A percentile compares a stretch with the other conserved stretches of the same genome.
phyloP scores from a whole-genome alignment of 2,329 filamentous ascomycete genomes.

The Botrytis aclada region DNA sequence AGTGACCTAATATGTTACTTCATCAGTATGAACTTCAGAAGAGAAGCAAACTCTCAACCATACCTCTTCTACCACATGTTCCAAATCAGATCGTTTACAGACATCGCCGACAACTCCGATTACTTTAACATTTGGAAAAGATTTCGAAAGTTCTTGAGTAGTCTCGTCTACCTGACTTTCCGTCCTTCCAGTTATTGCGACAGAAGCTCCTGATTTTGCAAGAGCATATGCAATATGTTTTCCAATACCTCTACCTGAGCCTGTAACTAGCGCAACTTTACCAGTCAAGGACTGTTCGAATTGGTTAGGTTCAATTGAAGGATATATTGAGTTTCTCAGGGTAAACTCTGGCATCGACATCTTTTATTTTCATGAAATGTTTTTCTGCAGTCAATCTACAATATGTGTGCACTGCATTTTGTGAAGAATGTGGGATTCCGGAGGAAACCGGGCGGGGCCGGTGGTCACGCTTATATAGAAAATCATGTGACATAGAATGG shows the following conservation, averaged over 20 bases:
- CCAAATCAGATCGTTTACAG: slow-evolving; percentile 20
- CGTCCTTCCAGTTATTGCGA: slow-evolving; percentile 24
- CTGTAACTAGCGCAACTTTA: slow-evolving; percentile 27
- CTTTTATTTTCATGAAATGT: not conserved
- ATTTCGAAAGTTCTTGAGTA: slow-evolving; percentile 18
- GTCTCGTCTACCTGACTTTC: slow-evolving; percentile 23
- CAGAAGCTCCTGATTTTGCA: slow-evolving; percentile 24
- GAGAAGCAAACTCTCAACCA: not conserved
- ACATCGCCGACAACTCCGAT: slow-evolving; percentile 25
- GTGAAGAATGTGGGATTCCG: no score
- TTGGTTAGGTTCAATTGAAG: slow-evolving; percentile 24
- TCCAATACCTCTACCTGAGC: slow-evolving; percentile 26
- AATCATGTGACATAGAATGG: no score
- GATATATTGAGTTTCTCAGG: slow-evolving; percentile 22
- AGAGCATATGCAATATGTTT: slow-evolving; percentile 24
- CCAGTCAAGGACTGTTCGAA: slow-evolving; percentile 19
- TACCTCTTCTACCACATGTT: slow-evolving; percentile 24
- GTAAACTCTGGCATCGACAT: slow-evolving; percentile 23
- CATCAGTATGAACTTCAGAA: not conserved
- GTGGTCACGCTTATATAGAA: no score
- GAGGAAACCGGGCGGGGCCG: no score
- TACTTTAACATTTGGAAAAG: slow-evolving; percentile 15
- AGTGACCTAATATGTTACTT: slow-evolving; percentile 9
- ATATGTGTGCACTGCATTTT: not conserved
- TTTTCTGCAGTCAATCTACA: not conserved